Percentiles rank a stretch among this genome's conserved stretches.
Evolutionary conservation across 495 filamentous ascomycete genomes (phyloP).

Genomic region (Aspergillus diversus): DNA sequence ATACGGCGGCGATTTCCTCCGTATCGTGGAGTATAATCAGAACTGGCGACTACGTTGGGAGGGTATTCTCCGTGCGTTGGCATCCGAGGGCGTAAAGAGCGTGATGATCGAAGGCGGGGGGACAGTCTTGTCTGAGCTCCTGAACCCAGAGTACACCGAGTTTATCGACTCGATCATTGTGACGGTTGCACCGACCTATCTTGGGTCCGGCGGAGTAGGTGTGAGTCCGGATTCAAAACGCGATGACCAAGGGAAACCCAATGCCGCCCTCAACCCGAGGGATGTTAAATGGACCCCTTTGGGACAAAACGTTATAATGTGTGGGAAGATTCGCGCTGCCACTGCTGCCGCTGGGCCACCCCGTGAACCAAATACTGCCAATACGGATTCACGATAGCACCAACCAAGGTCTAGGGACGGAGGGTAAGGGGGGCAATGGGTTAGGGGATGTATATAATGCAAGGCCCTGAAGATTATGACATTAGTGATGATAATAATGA

Average conservation of each 20-base stretch:
- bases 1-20: constrained; percentile 54
- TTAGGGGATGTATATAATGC: constrained; percentile 2
- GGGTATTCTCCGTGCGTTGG: constrained; percentile 60
- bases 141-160: constrained; percentile 60
- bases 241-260: constrained; percentile 52
- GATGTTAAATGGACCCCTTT: constrained; percentile 73
- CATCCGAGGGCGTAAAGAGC: constrained; percentile 65
- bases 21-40: constrained; percentile 52
- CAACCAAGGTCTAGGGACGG: constrained; percentile 2
- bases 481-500: constrained; percentile 5
- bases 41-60: constrained; percentile 63
- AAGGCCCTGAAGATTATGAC: background rate
- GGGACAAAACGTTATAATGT: constrained; percentile 78
- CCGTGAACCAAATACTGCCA: background rate
- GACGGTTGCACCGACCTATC: constrained; percentile 82
- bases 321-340: constrained; percentile 56
- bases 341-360: constrained; percentile 1
- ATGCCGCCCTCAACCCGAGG: constrained; percentile 62
- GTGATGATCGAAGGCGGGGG: constrained; percentile 91
- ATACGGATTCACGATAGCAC: constrained; percentile 6
- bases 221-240: constrained; percentile 63
- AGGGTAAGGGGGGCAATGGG: background rate
- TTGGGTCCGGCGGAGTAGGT: constrained; percentile 76
- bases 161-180: constrained; percentile 76
- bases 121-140: constrained; percentile 73